phyloP scores from a whole-genome alignment of 306 rosid genomes.

The Casuarina cunninghamiana region DNA sequence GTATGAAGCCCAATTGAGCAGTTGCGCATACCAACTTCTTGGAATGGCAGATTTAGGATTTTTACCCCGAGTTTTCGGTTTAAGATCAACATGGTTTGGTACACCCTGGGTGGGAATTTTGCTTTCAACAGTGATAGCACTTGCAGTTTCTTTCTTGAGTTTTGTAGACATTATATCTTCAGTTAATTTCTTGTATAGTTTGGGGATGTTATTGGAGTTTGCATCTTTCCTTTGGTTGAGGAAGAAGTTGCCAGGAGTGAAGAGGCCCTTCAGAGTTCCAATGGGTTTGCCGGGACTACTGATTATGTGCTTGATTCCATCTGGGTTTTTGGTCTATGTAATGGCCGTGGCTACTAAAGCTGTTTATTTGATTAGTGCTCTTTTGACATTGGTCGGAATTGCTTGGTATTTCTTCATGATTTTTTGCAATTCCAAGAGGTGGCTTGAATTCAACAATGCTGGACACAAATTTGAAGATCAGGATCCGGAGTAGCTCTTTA shows the following conservation, averaged over 20 bases:
- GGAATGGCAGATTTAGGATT: constrained; percentile 82
- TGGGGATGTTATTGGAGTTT: constrained; percentile 90
- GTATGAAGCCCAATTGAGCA: constrained; percentile 74
- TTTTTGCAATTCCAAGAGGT: constrained; percentile 31
- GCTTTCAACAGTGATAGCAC: constrained; percentile 51
- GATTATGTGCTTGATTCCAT: constrained; percentile 69
- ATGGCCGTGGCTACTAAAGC: constrained; percentile 52
- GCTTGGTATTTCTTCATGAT: constrained; percentile 41
- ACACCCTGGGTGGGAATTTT: constrained; percentile 88
- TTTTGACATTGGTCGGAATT: constrained; percentile 33
- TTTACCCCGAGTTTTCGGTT: constrained; percentile 51
- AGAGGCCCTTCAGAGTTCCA: constrained; percentile 70
- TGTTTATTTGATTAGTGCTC: constrained; percentile 48
- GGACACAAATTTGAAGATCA: constrained; percentile 22
- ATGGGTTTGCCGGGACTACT: constrained; percentile 42
- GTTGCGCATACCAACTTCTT: constrained; percentile 68
- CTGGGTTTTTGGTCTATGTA: constrained; percentile 59
- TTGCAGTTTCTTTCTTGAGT: constrained; percentile 40
- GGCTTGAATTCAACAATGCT: constrained; percentile 26
- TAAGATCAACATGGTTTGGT: constrained; percentile 56
- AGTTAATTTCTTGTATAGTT: constrained; percentile 76
- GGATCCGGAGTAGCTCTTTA: constrained; percentile 9
- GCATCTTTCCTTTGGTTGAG: constrained; percentile 66
- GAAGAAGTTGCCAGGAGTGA: constrained; percentile 44
- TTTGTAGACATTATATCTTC: constrained; percentile 64